A percentile compares a stretch with the other conserved stretches of the same genome.
Evolutionary conservation across 352 stramenopile species (phyloP).

Genomic region (Phytophthora macrochlamydospora): DNA sequence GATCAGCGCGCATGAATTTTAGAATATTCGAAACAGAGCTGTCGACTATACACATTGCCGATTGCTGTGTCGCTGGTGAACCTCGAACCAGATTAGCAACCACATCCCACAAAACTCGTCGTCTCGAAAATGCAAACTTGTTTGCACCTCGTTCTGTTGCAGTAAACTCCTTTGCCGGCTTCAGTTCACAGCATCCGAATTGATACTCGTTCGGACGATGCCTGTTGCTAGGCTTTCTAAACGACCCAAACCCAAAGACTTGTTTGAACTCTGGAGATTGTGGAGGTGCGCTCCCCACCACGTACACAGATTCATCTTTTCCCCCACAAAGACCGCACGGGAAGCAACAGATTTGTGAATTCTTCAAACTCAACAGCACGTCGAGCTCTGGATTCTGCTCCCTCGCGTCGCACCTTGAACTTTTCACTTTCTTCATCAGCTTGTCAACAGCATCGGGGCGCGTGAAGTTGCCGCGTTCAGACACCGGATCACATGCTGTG

Average conservation of each 20-base stretch:
- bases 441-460: slow-evolving; percentile 6
- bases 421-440: not conserved
- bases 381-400: slow-evolving; percentile 1
- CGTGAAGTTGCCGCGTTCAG: slow-evolving; percentile 8
- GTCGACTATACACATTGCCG: slow-evolving; percentile 11
- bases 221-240: no score
- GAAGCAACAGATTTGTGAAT: slow-evolving; percentile 8
- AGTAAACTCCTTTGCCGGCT: slow-evolving; percentile 14
- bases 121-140: slow-evolving; percentile 10
- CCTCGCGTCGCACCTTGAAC: not conserved
- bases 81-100: not conserved
- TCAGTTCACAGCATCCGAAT: not conserved
- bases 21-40: slow-evolving; percentile 6
- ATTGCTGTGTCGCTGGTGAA: slow-evolving; percentile 18
- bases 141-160: slow-evolving; percentile 5
- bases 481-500: slow-evolving; percentile 9
- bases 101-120: slow-evolving; percentile 19
- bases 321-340: not conserved
- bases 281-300: not conserved
- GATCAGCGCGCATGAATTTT: not conserved
- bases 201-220: not conserved
- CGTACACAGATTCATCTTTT: not conserved
- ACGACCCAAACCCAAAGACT: not conserved
- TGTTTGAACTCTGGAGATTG: not conserved
- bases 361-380: slow-evolving; percentile 15